Percentiles rank a stretch among this genome's conserved stretches.
Evolutionary conservation across 2,329 filamentous ascomycete genomes (phyloP).

Genomic region (Neofusicoccum sp.): DNA sequence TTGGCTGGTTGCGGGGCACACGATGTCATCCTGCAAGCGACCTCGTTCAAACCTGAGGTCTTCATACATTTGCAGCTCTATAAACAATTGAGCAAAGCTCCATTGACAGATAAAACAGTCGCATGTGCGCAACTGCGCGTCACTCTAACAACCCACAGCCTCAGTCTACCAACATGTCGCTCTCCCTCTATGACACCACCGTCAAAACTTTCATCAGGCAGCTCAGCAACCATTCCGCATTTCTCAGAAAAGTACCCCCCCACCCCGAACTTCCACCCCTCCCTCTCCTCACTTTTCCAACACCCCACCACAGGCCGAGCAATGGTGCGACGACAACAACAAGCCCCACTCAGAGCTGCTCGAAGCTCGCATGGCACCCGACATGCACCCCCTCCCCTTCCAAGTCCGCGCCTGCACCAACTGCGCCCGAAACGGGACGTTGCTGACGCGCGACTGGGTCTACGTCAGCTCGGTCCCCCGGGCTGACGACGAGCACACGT

Average conservation of each 20-base stretch:
- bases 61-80: too few species aligned
- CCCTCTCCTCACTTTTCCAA: slow-evolving; percentile 27
- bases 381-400: slow-evolving; percentile 55
- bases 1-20: too few species aligned
- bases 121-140: too few species aligned
- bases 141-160: neutral
- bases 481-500: slow-evolving; percentile 51
- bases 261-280: too few species aligned
- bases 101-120: too few species aligned
- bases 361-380: slow-evolving; percentile 47
- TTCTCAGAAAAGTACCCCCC: slow-evolving; percentile 51
- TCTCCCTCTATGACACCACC: slow-evolving; percentile 37
- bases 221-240: slow-evolving; percentile 45
- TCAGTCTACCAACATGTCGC: slow-evolving; percentile 26
- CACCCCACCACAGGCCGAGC: neutral
- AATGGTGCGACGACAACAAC: slow-evolving; percentile 1
- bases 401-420: slow-evolving; percentile 53
- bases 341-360: slow-evolving; percentile 38
- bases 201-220: slow-evolving; percentile 47
- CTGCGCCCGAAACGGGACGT: slow-evolving; percentile 41
- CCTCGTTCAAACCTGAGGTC: too few species aligned
- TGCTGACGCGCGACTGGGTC: slow-evolving; percentile 39
- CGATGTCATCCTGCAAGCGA: too few species aligned
- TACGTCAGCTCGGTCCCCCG: slow-evolving; percentile 26
- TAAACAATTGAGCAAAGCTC: too few species aligned